Percentiles rank a stretch among this genome's conserved stretches.
Evolutionary conservation across 148 eudicot species (phyloP).

Genomic region (Beta vulgaris): DNA sequence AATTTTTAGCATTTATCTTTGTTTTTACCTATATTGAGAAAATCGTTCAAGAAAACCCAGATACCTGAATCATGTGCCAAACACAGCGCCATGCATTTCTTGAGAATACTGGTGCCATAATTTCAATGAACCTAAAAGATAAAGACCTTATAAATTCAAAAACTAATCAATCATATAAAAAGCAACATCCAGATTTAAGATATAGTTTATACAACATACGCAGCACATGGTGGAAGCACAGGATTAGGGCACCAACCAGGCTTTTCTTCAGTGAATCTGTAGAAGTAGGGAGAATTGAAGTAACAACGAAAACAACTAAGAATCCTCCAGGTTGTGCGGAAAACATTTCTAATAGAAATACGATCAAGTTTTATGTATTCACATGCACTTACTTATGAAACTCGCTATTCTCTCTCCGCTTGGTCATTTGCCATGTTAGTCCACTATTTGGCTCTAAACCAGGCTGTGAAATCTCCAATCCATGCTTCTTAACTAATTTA

Average conservation of each 20-base stretch:
- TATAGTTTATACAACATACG: slow-evolving; percentile 43
- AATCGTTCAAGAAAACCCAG: no score
- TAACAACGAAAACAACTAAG: background rate
- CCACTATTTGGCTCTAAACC: slow-evolving; percentile 60
- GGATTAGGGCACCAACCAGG: slow-evolving; percentile 80
- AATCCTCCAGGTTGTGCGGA: no score
- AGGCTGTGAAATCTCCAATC: slow-evolving; percentile 85
- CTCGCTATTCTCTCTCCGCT: slow-evolving; percentile 53
- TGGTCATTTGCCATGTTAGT: slow-evolving; percentile 85
- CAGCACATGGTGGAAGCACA: slow-evolving; percentile 84
- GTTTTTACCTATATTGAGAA: no score
- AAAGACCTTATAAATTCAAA: background rate
- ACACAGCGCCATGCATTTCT: slow-evolving; percentile 85
- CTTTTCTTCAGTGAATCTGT: slow-evolving; percentile 62
- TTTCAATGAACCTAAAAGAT: slow-evolving; percentile 70
- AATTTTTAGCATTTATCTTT: no score
- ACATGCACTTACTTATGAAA: slow-evolving; percentile 93
- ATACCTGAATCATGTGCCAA: slow-evolving; percentile 94
- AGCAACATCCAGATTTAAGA: no score
- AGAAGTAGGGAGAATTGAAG: slow-evolving; percentile 7
- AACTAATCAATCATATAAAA: background rate
- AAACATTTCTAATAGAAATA: no score
- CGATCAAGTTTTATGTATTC: background rate
- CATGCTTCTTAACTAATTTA: slow-evolving; percentile 58
- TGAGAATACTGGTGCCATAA: slow-evolving; percentile 91